Percentiles rank a stretch among this genome's conserved stretches.
These are phyloP conservation scores for Kwoniella shivajii DNA, from an alignment of 1,284 basidiomycete species.

Conservation along the genomic window DNA sequence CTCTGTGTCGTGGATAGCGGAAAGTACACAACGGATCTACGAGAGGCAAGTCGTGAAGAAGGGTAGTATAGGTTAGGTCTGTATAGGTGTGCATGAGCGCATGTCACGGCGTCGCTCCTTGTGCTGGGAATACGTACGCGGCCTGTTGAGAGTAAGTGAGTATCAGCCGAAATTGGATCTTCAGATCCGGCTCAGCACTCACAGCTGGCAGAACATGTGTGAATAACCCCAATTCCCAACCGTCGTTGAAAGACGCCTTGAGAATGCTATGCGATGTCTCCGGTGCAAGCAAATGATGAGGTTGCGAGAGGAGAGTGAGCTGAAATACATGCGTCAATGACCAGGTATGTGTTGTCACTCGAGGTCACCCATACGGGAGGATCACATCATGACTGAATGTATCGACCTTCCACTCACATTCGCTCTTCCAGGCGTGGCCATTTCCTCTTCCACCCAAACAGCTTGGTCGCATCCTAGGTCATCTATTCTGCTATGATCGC, in stretches of 20 bases:
- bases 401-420: slow-evolving; percentile 23
- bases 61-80: slow-evolving; percentile 24
- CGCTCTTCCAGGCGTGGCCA: slow-evolving; percentile 11
- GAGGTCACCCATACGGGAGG: background rate
- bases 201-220: slow-evolving; percentile 29
- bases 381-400: background rate
- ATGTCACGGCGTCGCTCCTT: background rate
- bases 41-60: background rate
- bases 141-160: slow-evolving; percentile 10
- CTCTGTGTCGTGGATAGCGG: slow-evolving; percentile 18
- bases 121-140: slow-evolving; percentile 12
- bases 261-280: slow-evolving; percentile 9
- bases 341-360: background rate
- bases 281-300: slow-evolving; percentile 19
- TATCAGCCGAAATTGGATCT: background rate
- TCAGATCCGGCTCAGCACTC: slow-evolving; percentile 1
- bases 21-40: slow-evolving; percentile 27
- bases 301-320: slow-evolving; percentile 24
- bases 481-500: slow-evolving; percentile 1
- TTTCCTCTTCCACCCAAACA: slow-evolving; percentile 16
- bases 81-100: background rate
- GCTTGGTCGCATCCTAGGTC: slow-evolving; percentile 12
- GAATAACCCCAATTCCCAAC: slow-evolving; percentile 25
- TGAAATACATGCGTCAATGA: background rate
- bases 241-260: background rate